Base-by-base conservation (phyloP, 2,329 filamentous ascomycete genomes). In the Xylaria digitata region DNA sequence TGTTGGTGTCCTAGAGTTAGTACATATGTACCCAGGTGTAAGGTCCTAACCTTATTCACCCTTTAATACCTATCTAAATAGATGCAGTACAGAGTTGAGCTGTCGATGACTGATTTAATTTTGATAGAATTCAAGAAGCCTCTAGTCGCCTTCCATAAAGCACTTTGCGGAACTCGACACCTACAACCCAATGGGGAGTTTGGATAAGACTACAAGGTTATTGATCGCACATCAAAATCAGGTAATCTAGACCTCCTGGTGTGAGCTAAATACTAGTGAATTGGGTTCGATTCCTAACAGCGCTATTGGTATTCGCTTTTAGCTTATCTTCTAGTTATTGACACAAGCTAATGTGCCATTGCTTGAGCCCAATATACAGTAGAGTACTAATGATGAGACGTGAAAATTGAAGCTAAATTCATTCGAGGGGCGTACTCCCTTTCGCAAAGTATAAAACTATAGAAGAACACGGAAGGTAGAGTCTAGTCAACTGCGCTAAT, bases 401-500 rank as follows among this genome's bases (percentile, higher is more conserved):
- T 13, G 11, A 34, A 11, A 13, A 23, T 42, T n/a, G 34, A 8
- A 17, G 8, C 13, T 17, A 42, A n/a, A 55, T 30, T 32, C 32
- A 43, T 26, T 50, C 26, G 11, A 23, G 3, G 1, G 9, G 7
- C n/a, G 37, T 2, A 21, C 19, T 0, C 19, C 46, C 8, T 2
- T 40, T 19, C 2, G 2, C 4, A 26, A 34, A 17, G 37, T 53
- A 32, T 43, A 46, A 48, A 19, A 37, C 13, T 45, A 52, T 46
- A 9, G 21, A 58, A 50, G 21, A 19, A 45, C 34, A 32, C 34
- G 5, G 43, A 63, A 37, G 26, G 6, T 13, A 19, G 21, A 57
- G 40, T 45, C 23, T 23, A 62, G 21, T 50, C 26, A 48, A 58
- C 6, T 40, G 42, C 46, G 23, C 26, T 60, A 55, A 30, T 17